Evolutionary conservation across 345 rosid species (phyloP).

Genomic region (Schrenkiella parvula): DNA sequence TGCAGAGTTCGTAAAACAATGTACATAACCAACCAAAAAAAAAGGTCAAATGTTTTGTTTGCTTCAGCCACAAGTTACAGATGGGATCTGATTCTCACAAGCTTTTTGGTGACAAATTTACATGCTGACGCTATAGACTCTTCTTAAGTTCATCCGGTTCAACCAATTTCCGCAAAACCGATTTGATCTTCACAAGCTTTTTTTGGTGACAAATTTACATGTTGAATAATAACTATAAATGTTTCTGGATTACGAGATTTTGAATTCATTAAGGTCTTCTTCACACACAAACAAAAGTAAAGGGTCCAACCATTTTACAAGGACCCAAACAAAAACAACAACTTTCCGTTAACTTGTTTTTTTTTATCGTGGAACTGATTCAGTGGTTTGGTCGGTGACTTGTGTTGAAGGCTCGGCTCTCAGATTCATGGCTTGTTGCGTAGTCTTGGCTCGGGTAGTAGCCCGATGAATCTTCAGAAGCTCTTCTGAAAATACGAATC

Average conservation of each 20-base stretch:
- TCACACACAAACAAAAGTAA: not conserved
- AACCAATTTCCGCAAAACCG: no score
- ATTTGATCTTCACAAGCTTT: not conserved
- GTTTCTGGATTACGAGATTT: not conserved
- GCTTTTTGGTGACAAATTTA: constrained; percentile 6
- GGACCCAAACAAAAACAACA: not conserved
- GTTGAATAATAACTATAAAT: not conserved
- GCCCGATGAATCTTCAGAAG: constrained; percentile 29
- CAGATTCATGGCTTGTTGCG: constrained; percentile 17
- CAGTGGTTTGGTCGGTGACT: not conserved
- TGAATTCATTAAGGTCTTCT: not conserved
- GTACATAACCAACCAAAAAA: not conserved
- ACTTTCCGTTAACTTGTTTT: no score
- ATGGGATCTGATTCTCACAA: constrained; percentile 1
- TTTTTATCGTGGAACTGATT: not conserved
- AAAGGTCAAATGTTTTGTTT: constrained; percentile 19
- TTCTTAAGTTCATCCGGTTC: no score
- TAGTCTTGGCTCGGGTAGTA: constrained; percentile 31
- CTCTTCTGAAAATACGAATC: constrained; percentile 59
- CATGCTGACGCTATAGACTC: not conserved
- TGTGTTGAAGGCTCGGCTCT: constrained; percentile 29
- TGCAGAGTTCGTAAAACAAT: constrained; percentile 9
- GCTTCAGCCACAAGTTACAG: constrained; percentile 23
- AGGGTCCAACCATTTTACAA: not conserved
- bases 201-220: not conserved